phyloP scores from a whole-genome alignment of 192 early-diverging fungal species.

The Diversispora epigaea region DNA sequence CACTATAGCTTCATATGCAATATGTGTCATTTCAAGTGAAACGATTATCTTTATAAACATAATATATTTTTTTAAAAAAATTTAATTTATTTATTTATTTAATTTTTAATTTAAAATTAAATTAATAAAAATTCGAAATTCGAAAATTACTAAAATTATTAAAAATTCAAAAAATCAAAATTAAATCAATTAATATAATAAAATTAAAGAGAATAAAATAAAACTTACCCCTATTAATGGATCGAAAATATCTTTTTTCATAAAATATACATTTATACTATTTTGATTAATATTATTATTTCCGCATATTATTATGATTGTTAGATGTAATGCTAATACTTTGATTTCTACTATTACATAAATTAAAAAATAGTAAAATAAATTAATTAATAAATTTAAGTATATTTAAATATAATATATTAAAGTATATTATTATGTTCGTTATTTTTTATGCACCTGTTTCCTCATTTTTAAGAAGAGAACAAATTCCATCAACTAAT shows the following conservation, averaged over 20 bases:
- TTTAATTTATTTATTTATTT: no score
- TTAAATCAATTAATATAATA: not conserved
- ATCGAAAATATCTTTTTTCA: constrained; percentile 48
- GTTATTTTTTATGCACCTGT: constrained; percentile 23
- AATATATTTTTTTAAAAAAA: no score
- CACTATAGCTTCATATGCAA: constrained; percentile 45
- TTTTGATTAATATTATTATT: constrained; percentile 62
- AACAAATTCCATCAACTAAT: constrained; percentile 25
- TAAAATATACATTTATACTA: constrained; percentile 59
- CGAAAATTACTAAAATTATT: no score
- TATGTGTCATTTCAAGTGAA: constrained; percentile 35
- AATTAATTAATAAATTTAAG: not conserved
- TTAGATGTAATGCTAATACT: constrained; percentile 39
- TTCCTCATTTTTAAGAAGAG: constrained; percentile 38
- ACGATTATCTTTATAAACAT: constrained; percentile 39
- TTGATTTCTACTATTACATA: constrained; percentile 35
- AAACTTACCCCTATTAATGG: constrained; percentile 45
- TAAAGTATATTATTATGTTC: no score
- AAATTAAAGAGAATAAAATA: not conserved
- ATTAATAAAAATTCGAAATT: no score
- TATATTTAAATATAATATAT: not conserved
- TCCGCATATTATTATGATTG: constrained; percentile 47
- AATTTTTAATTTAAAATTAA: no score
- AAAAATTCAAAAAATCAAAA: not conserved
- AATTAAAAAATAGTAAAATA: not conserved